These are phyloP conservation scores for Calonectria honghensis DNA, from an alignment of 2,329 filamentous ascomycete genomes.

Conservation along the genomic window DNA sequence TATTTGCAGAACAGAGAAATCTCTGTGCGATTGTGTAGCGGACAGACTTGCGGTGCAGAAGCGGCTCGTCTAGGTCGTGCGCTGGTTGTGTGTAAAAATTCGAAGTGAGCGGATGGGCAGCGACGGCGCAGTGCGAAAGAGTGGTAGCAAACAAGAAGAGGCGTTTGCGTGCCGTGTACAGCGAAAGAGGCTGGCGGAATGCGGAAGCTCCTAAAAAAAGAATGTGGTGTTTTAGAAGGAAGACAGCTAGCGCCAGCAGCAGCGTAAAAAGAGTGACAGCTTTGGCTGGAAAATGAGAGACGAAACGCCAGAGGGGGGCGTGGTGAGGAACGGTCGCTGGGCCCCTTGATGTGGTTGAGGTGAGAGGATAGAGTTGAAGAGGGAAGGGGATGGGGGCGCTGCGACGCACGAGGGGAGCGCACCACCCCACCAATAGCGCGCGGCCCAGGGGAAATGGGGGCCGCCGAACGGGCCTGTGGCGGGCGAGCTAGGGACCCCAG, in stretches of 20 bases:
- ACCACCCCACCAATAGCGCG: conserved; percentile 35
- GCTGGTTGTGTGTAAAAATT: neutral
- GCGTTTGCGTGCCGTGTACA: conserved; percentile 11
- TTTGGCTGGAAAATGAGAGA: conserved; percentile 33
- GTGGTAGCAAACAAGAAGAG: neutral
- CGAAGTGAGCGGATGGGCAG: conserved; percentile 30
- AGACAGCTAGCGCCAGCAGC: conserved; percentile 46
- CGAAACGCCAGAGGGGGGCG: conserved; percentile 44
- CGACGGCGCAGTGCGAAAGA: neutral
- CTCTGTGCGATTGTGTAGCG: conserved; percentile 2
- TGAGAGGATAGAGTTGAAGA: conserved; percentile 35
- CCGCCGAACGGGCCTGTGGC: conserved; percentile 45
- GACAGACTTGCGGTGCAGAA: neutral
- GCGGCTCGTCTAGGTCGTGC: neutral
- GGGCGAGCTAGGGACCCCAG: conserved; percentile 21
- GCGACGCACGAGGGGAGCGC: conserved; percentile 23
- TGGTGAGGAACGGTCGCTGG: conserved; percentile 37
- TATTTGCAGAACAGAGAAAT: conserved; percentile 20
- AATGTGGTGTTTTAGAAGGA: conserved; percentile 15
- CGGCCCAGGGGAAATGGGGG: conserved; percentile 41
- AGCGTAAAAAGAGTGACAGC: conserved; percentile 34
- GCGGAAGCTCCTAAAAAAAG: conserved; percentile 16
- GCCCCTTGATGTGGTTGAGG: conserved; percentile 29
- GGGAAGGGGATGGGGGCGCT: conserved; percentile 10
- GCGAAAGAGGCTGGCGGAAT: conserved; percentile 11